Conservation (phyloP, 768 basidiomycete genomes). For the Cystofilobasidium bisporidii region DNA sequence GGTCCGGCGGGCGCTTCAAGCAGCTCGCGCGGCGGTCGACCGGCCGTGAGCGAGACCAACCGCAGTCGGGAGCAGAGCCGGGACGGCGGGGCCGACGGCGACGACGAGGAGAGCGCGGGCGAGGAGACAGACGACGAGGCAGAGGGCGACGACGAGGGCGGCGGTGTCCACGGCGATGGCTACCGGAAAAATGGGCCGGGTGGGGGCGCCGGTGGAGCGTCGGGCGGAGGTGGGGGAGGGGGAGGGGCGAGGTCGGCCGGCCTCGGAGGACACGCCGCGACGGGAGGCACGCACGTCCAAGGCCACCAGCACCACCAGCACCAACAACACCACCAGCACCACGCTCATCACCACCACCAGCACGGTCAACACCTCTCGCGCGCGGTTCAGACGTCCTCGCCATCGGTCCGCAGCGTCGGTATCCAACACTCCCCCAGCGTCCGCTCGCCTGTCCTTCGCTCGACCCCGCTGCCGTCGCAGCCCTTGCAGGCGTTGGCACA, state of each 20-base stretch:
- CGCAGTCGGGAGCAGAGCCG: constrained; percentile 48
- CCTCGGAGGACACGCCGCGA: too few species aligned
- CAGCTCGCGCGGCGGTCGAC: constrained; percentile 28
- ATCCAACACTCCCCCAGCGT: too few species aligned
- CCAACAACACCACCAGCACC: not conserved
- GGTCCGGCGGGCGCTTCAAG: not conserved
- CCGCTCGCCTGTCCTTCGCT: not conserved
- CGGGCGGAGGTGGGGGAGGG: not conserved
- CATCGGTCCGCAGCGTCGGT: not conserved
- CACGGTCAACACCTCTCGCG: not conserved
- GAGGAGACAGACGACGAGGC: constrained; percentile 40
- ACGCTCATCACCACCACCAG: not conserved
- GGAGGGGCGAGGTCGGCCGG: not conserved
- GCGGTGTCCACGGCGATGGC: constrained; percentile 10
- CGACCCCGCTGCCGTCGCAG: not conserved
- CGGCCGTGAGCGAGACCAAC: constrained; percentile 28
- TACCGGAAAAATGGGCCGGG: not conserved
- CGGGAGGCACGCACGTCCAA: not conserved
- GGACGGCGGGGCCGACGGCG: constrained; percentile 71
- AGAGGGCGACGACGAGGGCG: constrained; percentile 27
- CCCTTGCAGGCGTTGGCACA: not conserved
- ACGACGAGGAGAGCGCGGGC: constrained; percentile 47
- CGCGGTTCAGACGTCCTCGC: not conserved
- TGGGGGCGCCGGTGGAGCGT: not conserved
- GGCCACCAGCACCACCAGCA: not conserved